These are phyloP conservation scores for Exophiala dermatitidis DNA, from an alignment of 2,329 filamentous ascomycete species.

Conservation along the genomic window DNA sequence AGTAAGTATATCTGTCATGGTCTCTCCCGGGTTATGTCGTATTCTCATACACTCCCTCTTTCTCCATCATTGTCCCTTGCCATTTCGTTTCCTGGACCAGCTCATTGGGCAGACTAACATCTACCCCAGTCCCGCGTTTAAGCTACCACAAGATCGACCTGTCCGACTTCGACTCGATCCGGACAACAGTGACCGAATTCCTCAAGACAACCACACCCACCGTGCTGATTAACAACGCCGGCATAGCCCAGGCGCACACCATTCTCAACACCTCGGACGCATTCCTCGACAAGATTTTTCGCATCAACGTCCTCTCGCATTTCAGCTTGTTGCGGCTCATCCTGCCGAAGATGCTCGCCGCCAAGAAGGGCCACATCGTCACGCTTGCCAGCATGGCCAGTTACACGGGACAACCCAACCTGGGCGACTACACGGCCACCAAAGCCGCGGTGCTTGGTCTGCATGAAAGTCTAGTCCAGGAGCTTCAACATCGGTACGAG, in stretches of 20 bases:
- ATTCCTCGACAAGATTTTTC: constrained; percentile 60
- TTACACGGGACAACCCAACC: constrained; percentile 53
- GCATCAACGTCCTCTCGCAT: constrained; percentile 62
- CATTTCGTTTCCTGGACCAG: background rate
- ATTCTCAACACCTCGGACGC: constrained; percentile 53
- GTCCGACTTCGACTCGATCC: constrained; percentile 50
- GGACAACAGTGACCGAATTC: constrained; percentile 48
- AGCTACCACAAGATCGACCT: constrained; percentile 46
- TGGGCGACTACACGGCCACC: constrained; percentile 60
- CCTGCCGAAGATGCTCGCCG: constrained; percentile 55
- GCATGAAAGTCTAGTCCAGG: constrained; percentile 57
- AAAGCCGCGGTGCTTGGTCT: constrained; percentile 62
- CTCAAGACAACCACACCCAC: constrained; percentile 44
- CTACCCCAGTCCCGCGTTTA: constrained; percentile 9
- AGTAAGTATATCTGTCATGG: constrained; percentile 12
- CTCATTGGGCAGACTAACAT: background rate
- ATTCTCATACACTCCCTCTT: background rate
- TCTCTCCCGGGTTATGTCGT: background rate
- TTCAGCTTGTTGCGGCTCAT: constrained; percentile 60
- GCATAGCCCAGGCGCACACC: constrained; percentile 51
- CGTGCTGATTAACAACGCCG: constrained; percentile 66
- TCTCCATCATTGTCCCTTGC: background rate
- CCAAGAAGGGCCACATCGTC: constrained; percentile 65
- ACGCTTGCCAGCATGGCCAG: constrained; percentile 60
- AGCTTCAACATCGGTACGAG: constrained; percentile 51